Percentiles rank a stretch among this genome's conserved stretches.
These are phyloP conservation scores for Pythium brachiatum DNA, from an alignment of 352 stramenopile genomes.

Conservation along the genomic window DNA sequence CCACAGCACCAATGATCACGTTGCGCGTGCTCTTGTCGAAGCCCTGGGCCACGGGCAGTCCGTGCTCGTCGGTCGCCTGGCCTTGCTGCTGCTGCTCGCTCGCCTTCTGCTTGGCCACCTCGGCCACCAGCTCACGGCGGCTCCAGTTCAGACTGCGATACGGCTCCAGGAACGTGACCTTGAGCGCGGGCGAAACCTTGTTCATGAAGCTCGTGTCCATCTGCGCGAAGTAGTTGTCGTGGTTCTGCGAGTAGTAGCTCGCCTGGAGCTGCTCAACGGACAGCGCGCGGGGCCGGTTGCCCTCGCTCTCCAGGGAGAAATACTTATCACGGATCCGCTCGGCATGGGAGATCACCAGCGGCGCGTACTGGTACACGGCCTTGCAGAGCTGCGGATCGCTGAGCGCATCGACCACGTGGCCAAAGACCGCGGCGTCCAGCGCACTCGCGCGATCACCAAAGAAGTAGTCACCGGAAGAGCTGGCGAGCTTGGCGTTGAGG, in stretches of 20 bases:
- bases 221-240: conserved; percentile 64
- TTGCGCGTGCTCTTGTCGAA: conserved; percentile 82
- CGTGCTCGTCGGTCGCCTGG: conserved; percentile 14
- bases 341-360: conserved; percentile 67
- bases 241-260: conserved; percentile 70
- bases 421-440: conserved; percentile 79
- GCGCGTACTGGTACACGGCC: conserved; percentile 72
- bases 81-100: conserved; percentile 24
- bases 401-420: conserved; percentile 78
- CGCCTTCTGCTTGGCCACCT: conserved; percentile 51
- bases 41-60: conserved; percentile 6
- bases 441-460: conserved; percentile 67
- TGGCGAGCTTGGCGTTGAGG: conserved; percentile 78
- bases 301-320: conserved; percentile 49
- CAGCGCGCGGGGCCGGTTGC: conserved; percentile 31
- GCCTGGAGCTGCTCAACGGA: conserved; percentile 29
- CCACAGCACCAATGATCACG: conserved; percentile 73
- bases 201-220: conserved; percentile 62
- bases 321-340: conserved; percentile 71
- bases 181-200: conserved; percentile 51
- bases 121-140: conserved; percentile 57
- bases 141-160: conserved; percentile 85
- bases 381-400: conserved; percentile 67
- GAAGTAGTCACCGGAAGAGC: conserved; percentile 52
- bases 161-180: conserved; percentile 70